Evolutionary conservation across 2,329 filamentous ascomycete genomes (phyloP), one percentile per base, ranked within the genome.

Genomic region (Fusarium xylarioides): DNA sequence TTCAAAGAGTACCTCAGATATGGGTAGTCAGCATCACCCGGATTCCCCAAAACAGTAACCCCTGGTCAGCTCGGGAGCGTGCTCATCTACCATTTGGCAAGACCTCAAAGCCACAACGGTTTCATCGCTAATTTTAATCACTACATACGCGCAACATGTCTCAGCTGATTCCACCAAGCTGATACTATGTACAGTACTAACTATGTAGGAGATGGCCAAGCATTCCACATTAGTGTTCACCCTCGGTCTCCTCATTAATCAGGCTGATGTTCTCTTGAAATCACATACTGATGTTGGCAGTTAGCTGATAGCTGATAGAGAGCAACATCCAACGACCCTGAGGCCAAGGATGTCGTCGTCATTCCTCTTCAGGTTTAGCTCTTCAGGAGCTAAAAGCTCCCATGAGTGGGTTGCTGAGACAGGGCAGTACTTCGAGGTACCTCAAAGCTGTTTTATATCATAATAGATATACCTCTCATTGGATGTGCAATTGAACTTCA

Each of bases 21-120:
- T 47, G 43, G 61, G 56, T 52, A 49, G 34, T 54, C 23, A 40
- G 23, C 42, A 64, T 67, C 42, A 64, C 23, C 59, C 76, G 76
- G 76, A 62, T 77, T 78, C 32, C 76, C 74, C 23, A 69, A 77
- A 68, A 35, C 30, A 71, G 76, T 75, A 78, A 74, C 30, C 69
- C 76, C 73, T 55, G 38, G 32, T 60, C 62, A 67, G 34, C 21
- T 66, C 40, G 28, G 34, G 56, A 28, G 21, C 40, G 35, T 46
- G 30, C 52, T 55, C 37, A 23, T 32, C 26, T 61, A 35, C 40
- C 11, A 15, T 67, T 40, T 61, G 44, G n/a, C 34, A 50, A 61
- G 40, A 26, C 28, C 28, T 44, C 12, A 52, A 71, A 77, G 75
- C 75, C 67, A 71, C 69, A 75, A 75, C 69, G 63, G 50, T 57